Base-by-base conservation (phyloP, 176 grass and related monocot species). In the Aegilops sharonensis region DNA sequence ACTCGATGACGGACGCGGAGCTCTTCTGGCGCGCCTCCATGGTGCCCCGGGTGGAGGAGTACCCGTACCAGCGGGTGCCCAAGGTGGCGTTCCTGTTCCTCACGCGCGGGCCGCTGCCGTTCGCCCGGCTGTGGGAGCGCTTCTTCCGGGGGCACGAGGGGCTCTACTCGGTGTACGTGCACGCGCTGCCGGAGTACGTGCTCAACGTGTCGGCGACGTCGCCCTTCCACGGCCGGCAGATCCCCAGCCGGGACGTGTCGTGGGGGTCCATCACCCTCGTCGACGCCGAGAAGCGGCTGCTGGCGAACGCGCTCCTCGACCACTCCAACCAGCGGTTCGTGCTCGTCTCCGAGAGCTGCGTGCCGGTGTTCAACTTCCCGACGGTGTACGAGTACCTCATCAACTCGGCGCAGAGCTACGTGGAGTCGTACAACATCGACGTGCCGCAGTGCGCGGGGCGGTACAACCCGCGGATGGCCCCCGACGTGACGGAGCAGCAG, bases 71-170 rank as follows among this genome's bases (percentile, higher is more conserved):
- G 43, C 64, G 88, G 1, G 90, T 91, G 32, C 90, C 93, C 23
- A 95, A 95, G 88, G 93, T 92, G 31, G 93, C 93, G 1, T 91
- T 95, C 88, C 60, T 95, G 63, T 95, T 95, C 88, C 87, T 92
- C 29, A 90, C 91, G 6, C 40, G 93, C 4, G 93, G 93, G 0
- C 88, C 91, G 4, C 85, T 95, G 4, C 93, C 93, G 0, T 87
- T 95, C 15, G 86, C 75, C 52, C 83, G 88, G 4, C 80, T 95
- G 1, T 95, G 93, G 93, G 93, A 92, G 69, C 48, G 77, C 9
- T 95, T 95, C 86, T 95, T 95, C 86, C 68, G 56, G 1, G 93
- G 88, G 0, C 93, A 95, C 54, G 35, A 71, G 5, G 93, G 88
- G 5, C 87, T 87, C 36, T 92, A 82, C 81, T 90, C 93, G 6